Conservation (phyloP, 2,329 filamentous ascomycete species). For the Penicillium sp. region DNA sequence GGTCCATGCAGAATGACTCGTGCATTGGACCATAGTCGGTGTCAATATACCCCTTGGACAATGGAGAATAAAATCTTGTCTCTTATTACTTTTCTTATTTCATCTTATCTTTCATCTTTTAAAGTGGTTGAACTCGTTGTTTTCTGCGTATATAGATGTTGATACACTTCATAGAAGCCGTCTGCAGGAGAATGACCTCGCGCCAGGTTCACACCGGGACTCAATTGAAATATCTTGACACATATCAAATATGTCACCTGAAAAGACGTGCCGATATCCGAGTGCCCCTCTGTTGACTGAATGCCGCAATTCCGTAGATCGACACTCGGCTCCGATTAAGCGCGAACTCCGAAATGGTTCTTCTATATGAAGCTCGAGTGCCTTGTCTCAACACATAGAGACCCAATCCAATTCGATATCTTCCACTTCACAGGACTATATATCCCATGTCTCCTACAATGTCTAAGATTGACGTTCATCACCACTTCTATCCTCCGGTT, state of each 20-base stretch:
- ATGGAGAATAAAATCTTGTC: slow-evolving; percentile 10
- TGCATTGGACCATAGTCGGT: slow-evolving; percentile 7
- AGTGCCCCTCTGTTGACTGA: no score
- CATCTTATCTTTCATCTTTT: background rate
- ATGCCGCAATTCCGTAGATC: no score
- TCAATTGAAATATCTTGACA: no score
- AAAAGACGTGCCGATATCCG: no score
- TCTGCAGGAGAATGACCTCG: no score
- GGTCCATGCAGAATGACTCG: slow-evolving; percentile 7
- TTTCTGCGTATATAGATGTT: background rate
- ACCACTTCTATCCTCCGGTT: slow-evolving; percentile 4
- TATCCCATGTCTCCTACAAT: background rate
- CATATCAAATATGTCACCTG: no score
- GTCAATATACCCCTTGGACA: slow-evolving; percentile 21
- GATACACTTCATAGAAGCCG: background rate
- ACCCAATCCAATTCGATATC: background rate
- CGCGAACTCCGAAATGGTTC: no score
- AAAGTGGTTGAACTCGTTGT: background rate
- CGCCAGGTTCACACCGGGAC: no score
- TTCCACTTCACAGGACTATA: background rate
- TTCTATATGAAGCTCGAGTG: no score
- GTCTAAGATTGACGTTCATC: slow-evolving; percentile 5
- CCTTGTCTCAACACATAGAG: background rate
- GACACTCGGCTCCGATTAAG: no score
- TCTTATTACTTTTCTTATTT: background rate